These are phyloP conservation scores for Globisporangium parvum DNA, from an alignment of 352 stramenopile genomes.

Conservation along the genomic window DNA sequence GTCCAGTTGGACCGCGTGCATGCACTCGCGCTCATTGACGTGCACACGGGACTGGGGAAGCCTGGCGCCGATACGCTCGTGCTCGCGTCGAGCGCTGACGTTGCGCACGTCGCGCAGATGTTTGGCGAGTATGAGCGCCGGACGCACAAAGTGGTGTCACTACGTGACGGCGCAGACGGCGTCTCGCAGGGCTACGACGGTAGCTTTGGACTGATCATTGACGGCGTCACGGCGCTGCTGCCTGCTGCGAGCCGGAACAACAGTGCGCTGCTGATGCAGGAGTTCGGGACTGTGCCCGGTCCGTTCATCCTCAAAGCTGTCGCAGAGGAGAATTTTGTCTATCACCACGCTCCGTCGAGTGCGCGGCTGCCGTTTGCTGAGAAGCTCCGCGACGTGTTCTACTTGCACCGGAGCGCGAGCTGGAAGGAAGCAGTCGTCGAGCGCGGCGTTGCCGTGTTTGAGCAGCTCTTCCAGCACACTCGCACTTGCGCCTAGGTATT, in stretches of 20 bases:
- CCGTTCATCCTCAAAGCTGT: conserved; percentile 56
- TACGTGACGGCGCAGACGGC: conserved; percentile 16
- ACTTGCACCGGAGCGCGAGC: conserved; percentile 53
- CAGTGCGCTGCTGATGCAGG: conserved; percentile 32
- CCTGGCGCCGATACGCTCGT: conserved; percentile 57
- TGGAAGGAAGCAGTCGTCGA: conserved; percentile 57
- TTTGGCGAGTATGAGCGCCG: conserved; percentile 16
- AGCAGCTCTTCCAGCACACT: conserved; percentile 23
- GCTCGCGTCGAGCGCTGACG: conserved; percentile 16
- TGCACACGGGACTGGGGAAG: conserved; percentile 90
- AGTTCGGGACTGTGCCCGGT: conserved; percentile 63
- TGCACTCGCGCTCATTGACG: conserved; percentile 83
- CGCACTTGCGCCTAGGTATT: neutral
- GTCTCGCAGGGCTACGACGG: conserved; percentile 54
- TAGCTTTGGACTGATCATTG: conserved; percentile 33
- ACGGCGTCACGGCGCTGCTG: conserved; percentile 30
- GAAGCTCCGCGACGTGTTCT: conserved; percentile 70
- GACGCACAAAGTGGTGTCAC: neutral
- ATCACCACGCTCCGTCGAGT: conserved; percentile 30
- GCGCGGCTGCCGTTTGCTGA: conserved; percentile 51
- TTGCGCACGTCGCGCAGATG: conserved; percentile 6
- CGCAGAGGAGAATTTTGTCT: conserved; percentile 58
- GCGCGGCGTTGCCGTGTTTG: conserved; percentile 44
- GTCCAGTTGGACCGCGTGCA: conserved; percentile 31
- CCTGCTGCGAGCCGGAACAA: neutral